Evolutionary conservation across 2,329 filamentous ascomycete species (phyloP).

Genomic region (Cercospora canescens): DNA sequence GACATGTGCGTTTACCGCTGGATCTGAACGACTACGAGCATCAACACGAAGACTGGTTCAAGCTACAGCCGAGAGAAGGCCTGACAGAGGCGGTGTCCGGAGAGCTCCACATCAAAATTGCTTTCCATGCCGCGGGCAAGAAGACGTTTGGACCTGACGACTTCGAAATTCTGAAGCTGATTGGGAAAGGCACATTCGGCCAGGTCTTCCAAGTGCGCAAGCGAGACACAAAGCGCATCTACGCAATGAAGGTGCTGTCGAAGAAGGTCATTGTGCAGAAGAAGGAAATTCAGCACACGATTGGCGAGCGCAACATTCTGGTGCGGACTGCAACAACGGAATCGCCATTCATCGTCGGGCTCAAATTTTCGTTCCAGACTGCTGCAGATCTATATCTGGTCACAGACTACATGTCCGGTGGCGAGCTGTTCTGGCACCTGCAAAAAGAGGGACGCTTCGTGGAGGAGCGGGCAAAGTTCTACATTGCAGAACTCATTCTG

Average conservation of each 20-base stretch:
- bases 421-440: conserved; percentile 97
- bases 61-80: conserved; percentile 74
- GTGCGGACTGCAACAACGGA: conserved; percentile 94
- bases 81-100: conserved; percentile 75
- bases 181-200: conserved; percentile 96
- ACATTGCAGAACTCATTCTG: conserved; percentile 95
- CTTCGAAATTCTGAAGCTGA: conserved; percentile 93
- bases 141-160: conserved; percentile 92
- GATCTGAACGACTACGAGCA: conserved; percentile 67
- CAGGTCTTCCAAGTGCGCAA: conserved; percentile 98
- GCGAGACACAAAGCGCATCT: conserved; percentile 92
- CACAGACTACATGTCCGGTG: conserved; percentile 98
- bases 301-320: conserved; percentile 95
- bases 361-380: conserved; percentile 99
- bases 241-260: conserved; percentile 98
- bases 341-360: conserved; percentile 93
- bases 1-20: conserved; percentile 81
- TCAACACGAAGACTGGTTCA: conserved; percentile 81
- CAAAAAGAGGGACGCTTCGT: conserved; percentile 96
- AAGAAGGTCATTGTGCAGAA: conserved; percentile 99
- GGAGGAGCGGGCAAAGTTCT: conserved; percentile 94
- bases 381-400: conserved; percentile 97
- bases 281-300: conserved; percentile 96
- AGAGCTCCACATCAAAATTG: conserved; percentile 83
- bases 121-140: conserved; percentile 83